phyloP scores from a whole-genome alignment of 805 yeast genomes.

The Schizosaccharomyces pombe region DNA sequence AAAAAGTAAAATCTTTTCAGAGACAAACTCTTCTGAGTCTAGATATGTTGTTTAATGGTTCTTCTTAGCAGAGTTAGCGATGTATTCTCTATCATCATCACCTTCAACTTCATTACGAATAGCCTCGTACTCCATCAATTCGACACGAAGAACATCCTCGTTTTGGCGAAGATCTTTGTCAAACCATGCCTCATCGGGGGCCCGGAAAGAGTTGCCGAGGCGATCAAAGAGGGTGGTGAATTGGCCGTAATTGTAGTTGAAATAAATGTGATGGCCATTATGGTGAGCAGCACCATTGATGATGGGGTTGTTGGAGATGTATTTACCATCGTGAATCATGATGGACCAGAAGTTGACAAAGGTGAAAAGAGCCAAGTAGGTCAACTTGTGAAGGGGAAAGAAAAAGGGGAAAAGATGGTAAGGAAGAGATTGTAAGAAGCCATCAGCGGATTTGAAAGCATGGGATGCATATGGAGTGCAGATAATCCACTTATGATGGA shows the following conservation, averaged over 20 bases:
- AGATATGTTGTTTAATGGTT: neutral
- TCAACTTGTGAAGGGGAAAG: conserved; percentile 76
- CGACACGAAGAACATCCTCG: conserved; percentile 41
- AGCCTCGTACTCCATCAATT: conserved; percentile 48
- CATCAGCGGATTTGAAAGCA: conserved; percentile 96
- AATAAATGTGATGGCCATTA: conserved; percentile 86
- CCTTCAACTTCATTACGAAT: conserved; percentile 69
- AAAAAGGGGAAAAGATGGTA: conserved; percentile 80
- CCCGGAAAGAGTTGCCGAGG: conserved; percentile 76
- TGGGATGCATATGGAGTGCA: conserved; percentile 96
- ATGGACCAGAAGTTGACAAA: conserved; percentile 96
- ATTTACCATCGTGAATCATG: conserved; percentile 95
- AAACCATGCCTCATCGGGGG: conserved; percentile 72
- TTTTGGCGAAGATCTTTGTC: conserved; percentile 36
- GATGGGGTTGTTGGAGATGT: conserved; percentile 74
- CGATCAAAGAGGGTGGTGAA: conserved; percentile 97
- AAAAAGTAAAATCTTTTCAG: too few species aligned
- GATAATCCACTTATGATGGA: conserved; percentile 97
- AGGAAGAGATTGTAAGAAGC: conserved; percentile 62
- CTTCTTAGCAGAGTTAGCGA: neutral
- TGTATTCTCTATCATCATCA: conserved; percentile 15
- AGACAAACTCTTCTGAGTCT: too few species aligned
- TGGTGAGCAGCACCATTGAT: conserved; percentile 99
- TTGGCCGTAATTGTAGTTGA: conserved; percentile 95
- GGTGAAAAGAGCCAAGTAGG: conserved; percentile 64